Evolutionary conservation across 2,329 filamentous ascomycete species (phyloP).

Genomic region (Colletotrichum gigasporum): DNA sequence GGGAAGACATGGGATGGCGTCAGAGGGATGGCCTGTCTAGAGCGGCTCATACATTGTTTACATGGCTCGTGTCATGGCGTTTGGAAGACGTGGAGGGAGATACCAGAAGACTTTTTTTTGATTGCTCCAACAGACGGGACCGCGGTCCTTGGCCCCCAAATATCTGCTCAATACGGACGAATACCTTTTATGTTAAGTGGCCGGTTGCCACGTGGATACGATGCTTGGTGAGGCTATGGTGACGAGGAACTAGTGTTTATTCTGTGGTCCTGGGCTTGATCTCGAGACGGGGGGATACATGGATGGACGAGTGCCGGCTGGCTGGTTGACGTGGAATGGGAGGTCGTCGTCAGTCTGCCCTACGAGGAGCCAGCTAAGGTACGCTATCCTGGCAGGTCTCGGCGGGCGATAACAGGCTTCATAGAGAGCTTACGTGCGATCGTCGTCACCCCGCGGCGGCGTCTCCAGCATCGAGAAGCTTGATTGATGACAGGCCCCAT

Average conservation of each 20-base stretch:
- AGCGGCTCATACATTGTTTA: slow-evolving; percentile 14
- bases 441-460: slow-evolving; percentile 22
- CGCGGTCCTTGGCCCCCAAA: not conserved
- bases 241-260: not conserved
- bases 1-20: slow-evolving; percentile 2
- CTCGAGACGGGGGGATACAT: too few relatives aligned
- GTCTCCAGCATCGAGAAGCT: slow-evolving; percentile 11
- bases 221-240: slow-evolving; percentile 2
- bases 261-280: too few relatives aligned
- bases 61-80: slow-evolving; percentile 19
- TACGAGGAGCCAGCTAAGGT: not conserved
- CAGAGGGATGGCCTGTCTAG: not conserved
- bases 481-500: slow-evolving; percentile 6
- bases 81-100: slow-evolving; percentile 26
- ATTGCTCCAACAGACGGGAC: slow-evolving; percentile 2
- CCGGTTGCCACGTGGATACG: not conserved
- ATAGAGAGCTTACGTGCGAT: slow-evolving; percentile 27
- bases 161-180: slow-evolving; percentile 13
- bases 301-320: too few relatives aligned
- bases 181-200: not conserved
- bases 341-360: not conserved
- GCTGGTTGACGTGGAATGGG: slow-evolving; percentile 1
- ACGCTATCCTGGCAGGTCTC: too few relatives aligned
- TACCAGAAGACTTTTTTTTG: slow-evolving; percentile 28
- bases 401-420: too few relatives aligned